Base-by-base conservation (phyloP, 352 stramenopile species). In the Peronospora farinosa region DNA sequence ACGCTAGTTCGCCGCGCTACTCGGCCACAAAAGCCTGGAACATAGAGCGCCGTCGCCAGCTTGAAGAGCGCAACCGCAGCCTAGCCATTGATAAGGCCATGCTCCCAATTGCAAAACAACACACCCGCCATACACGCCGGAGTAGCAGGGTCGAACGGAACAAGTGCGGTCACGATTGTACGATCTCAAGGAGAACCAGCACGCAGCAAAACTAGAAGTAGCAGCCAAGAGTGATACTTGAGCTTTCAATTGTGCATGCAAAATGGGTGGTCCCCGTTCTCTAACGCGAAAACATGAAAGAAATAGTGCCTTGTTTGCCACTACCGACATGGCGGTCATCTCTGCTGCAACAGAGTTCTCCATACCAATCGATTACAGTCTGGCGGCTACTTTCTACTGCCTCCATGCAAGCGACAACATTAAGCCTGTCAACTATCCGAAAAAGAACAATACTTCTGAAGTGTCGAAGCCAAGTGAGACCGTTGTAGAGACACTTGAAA, bases 1-100 rank as follows among this genome's bases (percentile, higher is more conserved):
- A 74, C 44, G 49, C 60, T 6, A 69, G 52, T 16, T 69, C 66
- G 19, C 47, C 58, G 23, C 66, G 62, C n/a, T 74, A 63, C 23
- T 54, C 45, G 9, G 66, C 59, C 31, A 68, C 51, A 6, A 74
- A 72, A 54, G 58, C 62, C 35, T 47, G 43, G 51, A 74, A 74
- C 49, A 15, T 67, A 19, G 58, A 74, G 21, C 66, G 62, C 8
- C 66, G 66, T 13, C 62, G 62, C 17, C 47, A 67, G 15, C 39
- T 69, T 10, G 54, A 74, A 43, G 52, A 74, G 41, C 53, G 57
- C 47, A 69, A 56, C 19, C 59, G 59, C 16, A 59, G 44, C n/a
- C 31, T 60, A 15, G 37, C 52, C 21, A 30, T 42, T 5, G 25
- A 44, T 38, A 73, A 62, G 43, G 16, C 19, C 11, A 52, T 49